Evolutionary conservation across 2,329 filamentous ascomycete genomes (phyloP).

Genomic region (Aspergillus nomiae): DNA sequence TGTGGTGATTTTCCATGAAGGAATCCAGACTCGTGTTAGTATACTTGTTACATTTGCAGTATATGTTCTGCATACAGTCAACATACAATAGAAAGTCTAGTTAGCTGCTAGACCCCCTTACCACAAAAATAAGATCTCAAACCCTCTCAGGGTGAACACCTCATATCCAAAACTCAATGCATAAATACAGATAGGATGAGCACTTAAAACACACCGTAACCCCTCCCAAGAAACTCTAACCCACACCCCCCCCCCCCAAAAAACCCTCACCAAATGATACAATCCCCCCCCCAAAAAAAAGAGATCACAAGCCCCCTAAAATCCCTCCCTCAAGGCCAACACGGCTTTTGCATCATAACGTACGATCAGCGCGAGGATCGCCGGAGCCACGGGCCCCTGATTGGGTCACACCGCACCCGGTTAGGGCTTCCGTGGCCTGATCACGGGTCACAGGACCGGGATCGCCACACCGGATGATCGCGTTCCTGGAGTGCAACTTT

Average conservation of each 20-base stretch:
- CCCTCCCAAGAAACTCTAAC: too few relatives aligned
- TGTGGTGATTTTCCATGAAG: neutral
- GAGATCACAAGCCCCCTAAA: neutral
- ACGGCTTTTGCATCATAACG: neutral
- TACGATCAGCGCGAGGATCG: neutral
- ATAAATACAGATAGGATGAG: too few relatives aligned
- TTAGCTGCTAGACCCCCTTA: neutral
- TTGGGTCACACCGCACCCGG: neutral
- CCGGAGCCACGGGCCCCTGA: neutral
- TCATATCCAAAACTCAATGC: neutral
- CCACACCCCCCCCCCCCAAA: too few relatives aligned
- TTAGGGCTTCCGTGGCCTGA: neutral
- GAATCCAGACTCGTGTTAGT: too few relatives aligned
- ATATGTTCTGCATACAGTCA: neutral
- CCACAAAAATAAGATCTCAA: neutral
- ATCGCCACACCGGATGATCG: conserved; percentile 1
- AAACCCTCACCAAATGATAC: too few relatives aligned
- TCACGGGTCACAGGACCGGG: conserved; percentile 1
- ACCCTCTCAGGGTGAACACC: neutral
- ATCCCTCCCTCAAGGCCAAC: neutral
- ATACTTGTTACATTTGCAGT: neutral
- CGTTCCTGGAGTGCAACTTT: neutral
- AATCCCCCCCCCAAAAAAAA: too few relatives aligned
- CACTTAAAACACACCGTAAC: too few relatives aligned
- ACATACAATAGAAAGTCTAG: neutral